These are phyloP conservation scores for Bertia moriformis DNA, from an alignment of 2,329 filamentous ascomycete species.

Conservation along the genomic window DNA sequence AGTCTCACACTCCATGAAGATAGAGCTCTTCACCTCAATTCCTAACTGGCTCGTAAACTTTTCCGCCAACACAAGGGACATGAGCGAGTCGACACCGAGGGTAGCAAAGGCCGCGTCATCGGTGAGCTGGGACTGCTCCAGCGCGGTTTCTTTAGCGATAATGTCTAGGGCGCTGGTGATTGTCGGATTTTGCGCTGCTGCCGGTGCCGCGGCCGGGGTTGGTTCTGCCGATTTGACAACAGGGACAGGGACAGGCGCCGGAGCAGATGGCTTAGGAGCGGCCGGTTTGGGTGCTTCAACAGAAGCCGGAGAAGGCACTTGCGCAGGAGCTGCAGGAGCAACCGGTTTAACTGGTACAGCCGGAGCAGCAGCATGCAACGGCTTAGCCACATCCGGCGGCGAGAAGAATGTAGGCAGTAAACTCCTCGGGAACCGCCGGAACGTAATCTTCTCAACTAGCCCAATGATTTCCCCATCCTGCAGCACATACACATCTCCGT, in stretches of 20 bases:
- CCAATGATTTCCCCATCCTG: not conserved
- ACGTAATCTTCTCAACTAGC: not conserved
- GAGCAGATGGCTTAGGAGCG: too few species aligned
- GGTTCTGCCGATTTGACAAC: not conserved
- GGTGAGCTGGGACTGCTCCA: not conserved
- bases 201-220: not conserved
- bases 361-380: not conserved
- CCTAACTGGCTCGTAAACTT: too few species aligned
- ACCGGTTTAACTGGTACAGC: too few species aligned
- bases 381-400: not conserved
- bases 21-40: too few species aligned
- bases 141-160: not conserved
- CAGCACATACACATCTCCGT: not conserved
- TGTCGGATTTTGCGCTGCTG: not conserved
- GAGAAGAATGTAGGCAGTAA: not conserved
- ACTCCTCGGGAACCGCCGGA: too few species aligned
- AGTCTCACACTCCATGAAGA: too few species aligned
- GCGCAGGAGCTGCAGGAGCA: too few species aligned
- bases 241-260: too few species aligned
- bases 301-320: too few species aligned
- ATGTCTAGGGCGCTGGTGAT: not conserved
- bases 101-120: not conserved
- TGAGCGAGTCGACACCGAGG: not conserved
- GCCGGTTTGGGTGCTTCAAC: too few species aligned
- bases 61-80: too few species aligned